phyloP scores from a whole-genome alignment of 345 rosid species.

The Gossypium raimondii region DNA sequence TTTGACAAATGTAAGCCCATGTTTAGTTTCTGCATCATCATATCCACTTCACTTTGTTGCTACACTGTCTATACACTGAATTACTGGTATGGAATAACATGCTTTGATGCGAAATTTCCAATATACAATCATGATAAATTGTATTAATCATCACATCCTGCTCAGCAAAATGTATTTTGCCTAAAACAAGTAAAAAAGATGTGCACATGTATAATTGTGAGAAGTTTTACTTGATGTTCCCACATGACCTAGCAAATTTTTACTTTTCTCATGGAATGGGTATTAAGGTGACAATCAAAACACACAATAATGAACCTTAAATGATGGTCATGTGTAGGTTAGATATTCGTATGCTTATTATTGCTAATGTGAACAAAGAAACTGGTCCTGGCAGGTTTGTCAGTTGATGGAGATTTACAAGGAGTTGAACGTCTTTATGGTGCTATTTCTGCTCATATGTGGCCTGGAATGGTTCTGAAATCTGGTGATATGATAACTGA shows the following conservation, averaged over 20 bases:
- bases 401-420: constrained; percentile 87
- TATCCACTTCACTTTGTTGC: not conserved
- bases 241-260: not conserved
- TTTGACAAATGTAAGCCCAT: constrained; percentile 68
- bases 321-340: not conserved
- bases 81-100: not conserved
- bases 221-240: not conserved
- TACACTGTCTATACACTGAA: not conserved
- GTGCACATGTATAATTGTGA: not conserved
- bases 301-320: not conserved
- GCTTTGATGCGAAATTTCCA: not conserved
- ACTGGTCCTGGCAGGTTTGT: constrained; percentile 58
- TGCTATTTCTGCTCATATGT: constrained; percentile 94
- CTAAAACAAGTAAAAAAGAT: not conserved
- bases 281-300: not conserved
- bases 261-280: not conserved
- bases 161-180: not conserved
- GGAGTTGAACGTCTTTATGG: constrained; percentile 66
- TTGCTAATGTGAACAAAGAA: not conserved
- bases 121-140: not conserved
- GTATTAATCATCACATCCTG: not conserved
- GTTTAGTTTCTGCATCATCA: not conserved
- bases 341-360: not conserved
- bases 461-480: constrained; percentile 93
- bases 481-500: constrained; percentile 62